A percentile compares a stretch with the other conserved stretches of the same genome.
Evolutionary conservation across 306 rosid genomes (phyloP).

Genomic region (Acacia crassicarpa): DNA sequence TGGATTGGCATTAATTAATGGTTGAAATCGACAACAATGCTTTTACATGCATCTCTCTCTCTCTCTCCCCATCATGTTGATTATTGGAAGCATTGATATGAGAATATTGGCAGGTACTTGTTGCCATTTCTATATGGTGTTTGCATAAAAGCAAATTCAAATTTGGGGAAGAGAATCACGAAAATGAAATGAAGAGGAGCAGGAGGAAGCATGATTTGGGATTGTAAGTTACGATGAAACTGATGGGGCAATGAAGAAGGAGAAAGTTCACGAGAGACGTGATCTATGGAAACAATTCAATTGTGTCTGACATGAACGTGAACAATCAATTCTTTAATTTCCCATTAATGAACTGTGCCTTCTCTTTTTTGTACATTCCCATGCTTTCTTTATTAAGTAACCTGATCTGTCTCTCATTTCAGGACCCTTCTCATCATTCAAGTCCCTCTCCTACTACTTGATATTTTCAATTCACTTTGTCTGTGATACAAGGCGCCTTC

Average conservation of each 20-base stretch:
- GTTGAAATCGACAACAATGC: background rate
- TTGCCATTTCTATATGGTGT: background rate
- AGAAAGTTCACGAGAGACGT: slow-evolving; percentile 31
- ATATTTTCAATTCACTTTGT: background rate
- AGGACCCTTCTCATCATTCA: background rate
- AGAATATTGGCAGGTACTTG: background rate
- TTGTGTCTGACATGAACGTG: slow-evolving; percentile 51
- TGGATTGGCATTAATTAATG: background rate
- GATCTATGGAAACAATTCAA: background rate
- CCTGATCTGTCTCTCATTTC: background rate
- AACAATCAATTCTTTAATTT: slow-evolving; percentile 22
- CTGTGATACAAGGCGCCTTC: too few relatives aligned
- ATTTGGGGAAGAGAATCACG: background rate
- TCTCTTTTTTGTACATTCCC: background rate
- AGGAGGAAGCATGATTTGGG: background rate
- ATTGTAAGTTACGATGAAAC: background rate
- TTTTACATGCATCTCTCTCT: too few relatives aligned
- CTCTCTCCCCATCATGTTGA: too few relatives aligned
- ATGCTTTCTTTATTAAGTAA: background rate
- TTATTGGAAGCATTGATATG: background rate
- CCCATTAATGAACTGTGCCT: slow-evolving; percentile 35
- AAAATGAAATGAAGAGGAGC: background rate
- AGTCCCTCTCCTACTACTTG: background rate
- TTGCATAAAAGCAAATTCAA: background rate
- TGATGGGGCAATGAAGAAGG: background rate